These are phyloP conservation scores for Xylaria arbuscula DNA, from an alignment of 2,329 filamentous ascomycete genomes.

Conservation along the genomic window DNA sequence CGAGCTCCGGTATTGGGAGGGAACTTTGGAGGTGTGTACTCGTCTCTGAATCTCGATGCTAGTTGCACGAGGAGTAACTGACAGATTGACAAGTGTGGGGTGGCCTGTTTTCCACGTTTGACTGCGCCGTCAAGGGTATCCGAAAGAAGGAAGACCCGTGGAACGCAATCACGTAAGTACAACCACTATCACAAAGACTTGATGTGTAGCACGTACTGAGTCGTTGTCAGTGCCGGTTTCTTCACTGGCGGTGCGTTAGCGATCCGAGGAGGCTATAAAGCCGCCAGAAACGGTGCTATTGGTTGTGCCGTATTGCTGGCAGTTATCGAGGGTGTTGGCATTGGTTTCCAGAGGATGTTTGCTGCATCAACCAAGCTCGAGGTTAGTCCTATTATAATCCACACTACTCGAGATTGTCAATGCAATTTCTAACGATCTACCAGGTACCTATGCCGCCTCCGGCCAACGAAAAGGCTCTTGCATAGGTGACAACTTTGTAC, in stretches of 20 bases:
- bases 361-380: conserved; percentile 88
- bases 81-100: conserved; percentile 75
- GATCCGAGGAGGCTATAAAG: conserved; percentile 89
- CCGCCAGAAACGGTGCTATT: conserved; percentile 94
- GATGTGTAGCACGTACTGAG: background rate
- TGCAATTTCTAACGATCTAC: conserved; percentile 33
- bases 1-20: conserved; percentile 94
- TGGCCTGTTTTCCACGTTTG: conserved; percentile 93
- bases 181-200: background rate
- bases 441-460: conserved; percentile 51
- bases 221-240: conserved; percentile 77
- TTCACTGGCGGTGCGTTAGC: conserved; percentile 94
- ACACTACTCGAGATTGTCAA: background rate
- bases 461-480: conserved; percentile 49
- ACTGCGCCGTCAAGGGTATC: conserved; percentile 95
- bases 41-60: background rate
- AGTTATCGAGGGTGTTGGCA: conserved; percentile 97
- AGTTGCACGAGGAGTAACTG: background rate
- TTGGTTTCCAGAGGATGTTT: conserved; percentile 95
- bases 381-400: conserved; percentile 56
- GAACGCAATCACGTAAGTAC: conserved; percentile 79
- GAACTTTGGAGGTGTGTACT: conserved; percentile 77
- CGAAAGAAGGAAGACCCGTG: conserved; percentile 98
- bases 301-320: conserved; percentile 93
- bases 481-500: conserved; percentile 42